These are phyloP conservation scores for Thraustochytrium sp. DNA, from an alignment of 352 stramenopile genomes.

Conservation along the genomic window DNA sequence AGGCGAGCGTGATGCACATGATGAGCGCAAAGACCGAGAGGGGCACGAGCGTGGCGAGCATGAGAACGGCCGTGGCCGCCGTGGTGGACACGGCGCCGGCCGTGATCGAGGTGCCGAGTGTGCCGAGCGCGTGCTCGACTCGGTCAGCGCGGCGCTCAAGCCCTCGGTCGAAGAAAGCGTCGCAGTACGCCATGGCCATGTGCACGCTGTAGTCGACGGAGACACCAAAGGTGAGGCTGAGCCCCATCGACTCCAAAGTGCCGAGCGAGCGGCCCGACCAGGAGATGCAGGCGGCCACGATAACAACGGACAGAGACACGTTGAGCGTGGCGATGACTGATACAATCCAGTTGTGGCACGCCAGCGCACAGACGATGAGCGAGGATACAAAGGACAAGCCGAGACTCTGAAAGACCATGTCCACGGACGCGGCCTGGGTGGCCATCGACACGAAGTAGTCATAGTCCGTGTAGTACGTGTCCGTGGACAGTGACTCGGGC, in stretches of 20 bases:
- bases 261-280: background rate
- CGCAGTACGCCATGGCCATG: background rate
- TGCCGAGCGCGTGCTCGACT: background rate
- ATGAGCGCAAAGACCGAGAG: background rate
- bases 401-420: background rate
- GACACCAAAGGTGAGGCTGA: background rate
- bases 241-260: background rate
- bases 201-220: background rate
- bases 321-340: background rate
- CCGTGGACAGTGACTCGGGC: background rate
- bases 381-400: background rate
- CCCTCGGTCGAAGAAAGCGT: background rate
- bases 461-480: background rate
- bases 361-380: background rate
- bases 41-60: background rate
- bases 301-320: background rate
- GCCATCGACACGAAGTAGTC: background rate
- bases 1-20: background rate
- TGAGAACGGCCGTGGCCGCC: background rate
- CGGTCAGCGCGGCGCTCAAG: background rate
- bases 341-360: background rate
- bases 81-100: background rate
- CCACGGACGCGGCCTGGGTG: background rate
- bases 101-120: background rate
- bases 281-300: background rate